Conservation (phyloP, 768 basidiomycete species). For the Paxillus ammoniavirescens region DNA sequence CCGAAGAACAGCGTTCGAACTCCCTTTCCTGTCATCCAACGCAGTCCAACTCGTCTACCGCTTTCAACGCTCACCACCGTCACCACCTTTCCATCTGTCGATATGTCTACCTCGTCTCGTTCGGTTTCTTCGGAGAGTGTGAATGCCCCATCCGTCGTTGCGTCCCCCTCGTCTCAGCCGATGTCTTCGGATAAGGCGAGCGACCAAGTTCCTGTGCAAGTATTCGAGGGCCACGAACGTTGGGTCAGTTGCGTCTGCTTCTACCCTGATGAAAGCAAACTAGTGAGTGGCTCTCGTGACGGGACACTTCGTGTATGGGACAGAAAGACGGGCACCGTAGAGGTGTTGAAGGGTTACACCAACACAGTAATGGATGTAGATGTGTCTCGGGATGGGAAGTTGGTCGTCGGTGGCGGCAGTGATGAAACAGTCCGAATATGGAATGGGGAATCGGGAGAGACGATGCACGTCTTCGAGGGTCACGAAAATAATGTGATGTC, state of each 20-base stretch:
- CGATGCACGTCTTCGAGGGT: neutral
- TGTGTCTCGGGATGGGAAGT: too few species aligned
- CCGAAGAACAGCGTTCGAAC: too few species aligned
- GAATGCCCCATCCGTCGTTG: too few species aligned
- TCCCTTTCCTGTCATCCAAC: neutral
- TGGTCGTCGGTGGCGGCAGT: neutral
- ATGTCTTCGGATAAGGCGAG: neutral
- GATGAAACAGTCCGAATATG: conserved; percentile 1
- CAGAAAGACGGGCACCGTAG: neutral
- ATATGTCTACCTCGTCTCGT: neutral
- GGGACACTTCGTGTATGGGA: neutral
- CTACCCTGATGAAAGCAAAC: neutral
- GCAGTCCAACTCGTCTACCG: neutral
- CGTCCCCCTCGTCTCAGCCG: too few species aligned
- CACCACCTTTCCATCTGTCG: neutral
- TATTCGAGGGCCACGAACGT: neutral
- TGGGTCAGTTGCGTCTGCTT: neutral
- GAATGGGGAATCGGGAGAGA: neutral
- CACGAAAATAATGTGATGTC: conserved; percentile 17
- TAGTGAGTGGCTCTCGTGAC: neutral
- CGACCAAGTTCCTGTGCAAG: neutral
- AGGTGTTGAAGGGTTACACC: neutral
- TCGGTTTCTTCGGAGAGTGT: neutral
- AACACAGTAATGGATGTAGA: neutral
- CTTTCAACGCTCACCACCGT: neutral